Evolutionary conservation across 2,329 filamentous ascomycete species (phyloP).

Genomic region (Pestalotiopsis sp.): DNA sequence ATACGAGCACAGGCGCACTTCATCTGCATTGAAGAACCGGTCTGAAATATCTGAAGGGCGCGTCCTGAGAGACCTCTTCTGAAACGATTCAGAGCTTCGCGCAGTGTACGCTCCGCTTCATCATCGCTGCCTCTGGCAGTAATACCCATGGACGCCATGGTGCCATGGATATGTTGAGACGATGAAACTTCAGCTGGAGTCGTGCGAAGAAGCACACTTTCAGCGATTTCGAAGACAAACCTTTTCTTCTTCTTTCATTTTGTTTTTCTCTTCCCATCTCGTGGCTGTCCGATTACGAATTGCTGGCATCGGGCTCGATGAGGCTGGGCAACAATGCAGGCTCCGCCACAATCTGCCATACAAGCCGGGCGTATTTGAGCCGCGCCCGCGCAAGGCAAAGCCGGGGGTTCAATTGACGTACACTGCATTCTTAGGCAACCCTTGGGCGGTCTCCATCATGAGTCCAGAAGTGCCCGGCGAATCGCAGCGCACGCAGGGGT

Average conservation of each 20-base stretch:
- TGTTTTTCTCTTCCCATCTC: not conserved
- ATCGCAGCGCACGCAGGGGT: not conserved
- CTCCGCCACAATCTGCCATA: conserved; percentile 5
- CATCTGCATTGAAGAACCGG: conserved; percentile 19
- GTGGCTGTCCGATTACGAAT: not conserved
- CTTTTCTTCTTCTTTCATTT: not conserved
- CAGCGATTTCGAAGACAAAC: not conserved
- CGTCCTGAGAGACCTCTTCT: conserved; percentile 15
- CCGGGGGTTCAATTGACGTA: not conserved
- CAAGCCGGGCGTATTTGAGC: not conserved
- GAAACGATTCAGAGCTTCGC: conserved; percentile 13
- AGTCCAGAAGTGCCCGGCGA: conserved; percentile 1
- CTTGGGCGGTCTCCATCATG: not conserved
- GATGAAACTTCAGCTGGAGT: not conserved
- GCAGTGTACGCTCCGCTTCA: conserved; percentile 11
- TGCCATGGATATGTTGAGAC: not conserved
- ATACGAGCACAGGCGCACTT: conserved; percentile 22
- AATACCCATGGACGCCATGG: not conserved
- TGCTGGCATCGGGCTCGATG: not conserved
- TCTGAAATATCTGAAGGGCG: conserved; percentile 19
- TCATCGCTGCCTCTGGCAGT: not conserved
- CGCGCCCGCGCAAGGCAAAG: not conserved
- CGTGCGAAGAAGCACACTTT: not conserved
- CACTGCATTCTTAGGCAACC: conserved; percentile 10
- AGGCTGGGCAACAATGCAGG: conserved; percentile 4